Percentiles rank a stretch among this genome's conserved stretches.
These are phyloP conservation scores for Lactarius evosmus DNA, from an alignment of 768 basidiomycete genomes.

Conservation along the genomic window DNA sequence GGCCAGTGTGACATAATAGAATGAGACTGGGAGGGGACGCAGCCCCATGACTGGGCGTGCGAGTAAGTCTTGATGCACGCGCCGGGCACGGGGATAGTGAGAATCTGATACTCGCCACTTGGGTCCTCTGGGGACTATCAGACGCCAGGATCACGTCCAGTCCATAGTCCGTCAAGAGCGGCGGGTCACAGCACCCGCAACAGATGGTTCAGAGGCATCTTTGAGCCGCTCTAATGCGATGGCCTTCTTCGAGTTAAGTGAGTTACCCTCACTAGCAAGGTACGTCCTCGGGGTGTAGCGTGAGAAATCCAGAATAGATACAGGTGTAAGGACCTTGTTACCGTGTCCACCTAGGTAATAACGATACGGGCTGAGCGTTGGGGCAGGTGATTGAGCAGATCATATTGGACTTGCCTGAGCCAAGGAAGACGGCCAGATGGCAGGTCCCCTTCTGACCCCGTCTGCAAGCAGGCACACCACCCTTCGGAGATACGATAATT, in stretches of 20 bases:
- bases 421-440: slow-evolving; percentile 80
- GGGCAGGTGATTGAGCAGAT: not conserved
- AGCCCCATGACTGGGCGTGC: slow-evolving; percentile 66
- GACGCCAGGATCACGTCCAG: not conserved
- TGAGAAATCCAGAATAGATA: slow-evolving; percentile 67
- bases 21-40: slow-evolving; percentile 55
- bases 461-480: slow-evolving; percentile 24
- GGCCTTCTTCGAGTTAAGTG: slow-evolving; percentile 72
- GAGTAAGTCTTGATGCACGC: slow-evolving; percentile 75
- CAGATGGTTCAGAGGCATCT: slow-evolving; percentile 26
- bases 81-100: slow-evolving; percentile 80
- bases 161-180: not conserved
- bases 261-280: slow-evolving; percentile 77
- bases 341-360: slow-evolving; percentile 81
- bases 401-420: slow-evolving; percentile 64
- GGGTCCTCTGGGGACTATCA: slow-evolving; percentile 7
- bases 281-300: slow-evolving; percentile 80
- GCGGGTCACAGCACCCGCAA: slow-evolving; percentile 25
- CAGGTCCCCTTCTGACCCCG: slow-evolving; percentile 34
- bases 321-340: slow-evolving; percentile 72
- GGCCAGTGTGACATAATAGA: slow-evolving; percentile 56
- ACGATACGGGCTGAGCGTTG: slow-evolving; percentile 23
- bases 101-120: slow-evolving; percentile 43
- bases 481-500: slow-evolving; percentile 29
- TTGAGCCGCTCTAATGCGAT: slow-evolving; percentile 54